Evolutionary conservation across 106 monocot species (phyloP), one percentile per base, ranked within the genome.

Genomic region (Xerophyta viscosa): DNA sequence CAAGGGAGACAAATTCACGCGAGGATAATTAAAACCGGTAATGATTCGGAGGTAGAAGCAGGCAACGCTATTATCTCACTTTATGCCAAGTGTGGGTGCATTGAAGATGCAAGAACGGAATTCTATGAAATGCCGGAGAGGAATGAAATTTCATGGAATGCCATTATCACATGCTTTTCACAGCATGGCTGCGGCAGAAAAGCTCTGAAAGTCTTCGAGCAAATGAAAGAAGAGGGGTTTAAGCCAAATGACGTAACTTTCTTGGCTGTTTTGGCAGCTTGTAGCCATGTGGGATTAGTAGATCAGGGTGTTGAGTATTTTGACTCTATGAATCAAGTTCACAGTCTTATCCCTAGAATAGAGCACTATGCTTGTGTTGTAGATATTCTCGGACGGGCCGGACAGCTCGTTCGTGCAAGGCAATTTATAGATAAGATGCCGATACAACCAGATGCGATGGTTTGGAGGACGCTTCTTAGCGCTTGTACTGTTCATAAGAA

Each of bases 361-460:
- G 92, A 92, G 12, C 92, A 92, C 47, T 82, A 79, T 60, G 86
- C 68, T 50, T 82, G 92, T 52, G 61, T 92, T 22, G 78, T 92
- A 24, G 92, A 92, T 65, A 76, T 86, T 49, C 79, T 92, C 12
- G 86, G 92, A 24, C 68, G 92, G 27, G 78, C 82, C 12, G 92
- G 92, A 20, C 70, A 77, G 31, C 55, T 92, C 37, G 58, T 70
- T 29, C 66, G 63, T 39, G 92, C 92, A 24, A 65, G 20, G 59
- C 17, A 30, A 24, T 83, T 92, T 27, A 64, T 92, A 29, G 65
- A 74, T 17, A 71, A 76, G 13, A 79, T 92, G 86, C 80, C 80
- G 0, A 45, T 79, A 24, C 24, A 11, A 4, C 82, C 92, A 27
- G 79, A 86, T 57, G 63, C 76, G 18, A 76, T 86, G 79, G 60